These are phyloP conservation scores for Butyriboletus appendiculatus DNA, from an alignment of 1,284 basidiomycete genomes.

Conservation along the genomic window DNA sequence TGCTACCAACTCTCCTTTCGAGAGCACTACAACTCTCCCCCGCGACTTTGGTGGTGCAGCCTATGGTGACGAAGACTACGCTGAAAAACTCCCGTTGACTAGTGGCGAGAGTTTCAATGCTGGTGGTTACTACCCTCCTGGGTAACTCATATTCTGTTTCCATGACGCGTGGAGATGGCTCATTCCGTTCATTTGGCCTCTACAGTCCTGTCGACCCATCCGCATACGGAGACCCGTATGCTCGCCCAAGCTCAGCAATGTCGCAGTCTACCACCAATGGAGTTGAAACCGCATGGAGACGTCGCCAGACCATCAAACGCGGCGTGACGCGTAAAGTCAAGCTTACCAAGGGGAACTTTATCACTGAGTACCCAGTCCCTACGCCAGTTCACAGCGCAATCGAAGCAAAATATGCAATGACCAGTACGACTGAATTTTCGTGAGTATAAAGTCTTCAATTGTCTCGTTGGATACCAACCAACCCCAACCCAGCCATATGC, in stretches of 20 bases:
- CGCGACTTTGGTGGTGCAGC: conserved; percentile 49
- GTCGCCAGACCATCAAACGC: conserved; percentile 89
- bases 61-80: conserved; percentile 63
- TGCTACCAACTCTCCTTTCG: conserved; percentile 45
- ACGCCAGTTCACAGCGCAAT: conserved; percentile 85
- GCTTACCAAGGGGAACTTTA: conserved; percentile 90
- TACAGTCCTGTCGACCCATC: conserved; percentile 59
- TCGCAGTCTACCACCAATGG: conserved; percentile 69
- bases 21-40: conserved; percentile 56
- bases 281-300: conserved; percentile 76
- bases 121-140: conserved; percentile 68
- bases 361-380: conserved; percentile 89
- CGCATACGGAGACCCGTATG: conserved; percentile 67
- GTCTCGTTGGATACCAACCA: conserved; percentile 9
- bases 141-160: conserved; percentile 43
- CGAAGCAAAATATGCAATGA: conserved; percentile 75
- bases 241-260: conserved; percentile 61
- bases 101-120: conserved; percentile 52
- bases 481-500: conserved; percentile 67
- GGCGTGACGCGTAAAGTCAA: conserved; percentile 93
- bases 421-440: conserved; percentile 84
- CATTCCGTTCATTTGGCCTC: not conserved
- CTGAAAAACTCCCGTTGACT: conserved; percentile 74
- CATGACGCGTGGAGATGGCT: not conserved
- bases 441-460: conserved; percentile 40